Percentiles rank a stretch among this genome's conserved stretches.
Evolutionary conservation across 768 basidiomycete genomes (phyloP).

Genomic region (Filobasidium floriforme): DNA sequence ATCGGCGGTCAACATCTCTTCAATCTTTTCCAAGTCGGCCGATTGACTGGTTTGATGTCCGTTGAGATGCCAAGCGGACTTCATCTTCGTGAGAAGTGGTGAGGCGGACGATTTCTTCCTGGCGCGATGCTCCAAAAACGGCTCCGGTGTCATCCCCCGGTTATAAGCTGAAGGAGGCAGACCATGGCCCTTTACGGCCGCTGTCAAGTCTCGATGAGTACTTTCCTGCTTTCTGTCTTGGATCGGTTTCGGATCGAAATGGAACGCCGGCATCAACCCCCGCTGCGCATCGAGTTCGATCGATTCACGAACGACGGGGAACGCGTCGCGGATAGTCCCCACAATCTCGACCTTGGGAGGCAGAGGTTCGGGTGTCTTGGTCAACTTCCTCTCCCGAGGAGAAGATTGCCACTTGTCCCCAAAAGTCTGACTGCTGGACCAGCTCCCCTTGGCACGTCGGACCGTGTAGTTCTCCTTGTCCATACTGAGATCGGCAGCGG

Average conservation of each 20-base stretch:
- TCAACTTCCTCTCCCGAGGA: background rate
- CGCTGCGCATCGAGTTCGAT: background rate
- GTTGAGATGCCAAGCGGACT: slow-evolving; percentile 11
- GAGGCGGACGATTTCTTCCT: background rate
- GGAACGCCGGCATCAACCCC: slow-evolving; percentile 2
- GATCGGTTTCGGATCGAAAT: background rate
- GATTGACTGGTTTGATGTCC: slow-evolving; percentile 5
- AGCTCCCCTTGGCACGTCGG: slow-evolving; percentile 1
- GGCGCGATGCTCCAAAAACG: background rate
- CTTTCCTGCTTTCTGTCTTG: background rate
- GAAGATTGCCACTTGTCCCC: background rate
- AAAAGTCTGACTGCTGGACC: background rate
- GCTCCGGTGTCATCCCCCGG: background rate
- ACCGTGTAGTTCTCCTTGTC: background rate
- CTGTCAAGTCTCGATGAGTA: background rate
- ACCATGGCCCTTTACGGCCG: background rate
- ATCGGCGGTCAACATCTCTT: background rate
- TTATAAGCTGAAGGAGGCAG: slow-evolving; percentile 4
- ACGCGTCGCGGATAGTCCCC: slow-evolving; percentile 9
- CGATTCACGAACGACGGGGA: slow-evolving; percentile 6
- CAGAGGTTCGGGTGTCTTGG: background rate
- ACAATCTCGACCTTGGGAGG: slow-evolving; percentile 12
- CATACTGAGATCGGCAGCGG: background rate
- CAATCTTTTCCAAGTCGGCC: background rate
- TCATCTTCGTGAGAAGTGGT: slow-evolving; percentile 10